phyloP scores from a whole-genome alignment of 73 alveolate species.

The Tetrahymena borealis region DNA sequence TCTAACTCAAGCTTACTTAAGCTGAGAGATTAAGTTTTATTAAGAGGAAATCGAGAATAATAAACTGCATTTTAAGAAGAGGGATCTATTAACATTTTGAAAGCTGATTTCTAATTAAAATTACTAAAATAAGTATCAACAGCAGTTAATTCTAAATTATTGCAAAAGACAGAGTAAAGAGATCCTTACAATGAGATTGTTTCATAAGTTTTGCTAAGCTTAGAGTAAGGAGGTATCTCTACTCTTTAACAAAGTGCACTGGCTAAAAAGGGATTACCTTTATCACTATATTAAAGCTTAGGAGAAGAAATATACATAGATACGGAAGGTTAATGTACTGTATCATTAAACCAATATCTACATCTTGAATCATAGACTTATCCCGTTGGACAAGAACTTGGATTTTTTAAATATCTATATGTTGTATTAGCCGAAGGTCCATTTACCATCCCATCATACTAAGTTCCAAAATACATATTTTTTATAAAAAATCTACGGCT shows the following conservation, averaged over 20 bases:
- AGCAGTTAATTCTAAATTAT: background rate
- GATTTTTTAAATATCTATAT: background rate
- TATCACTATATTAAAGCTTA: background rate
- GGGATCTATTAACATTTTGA: background rate
- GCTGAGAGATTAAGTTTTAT: background rate
- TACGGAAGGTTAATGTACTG: background rate
- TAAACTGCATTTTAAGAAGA: background rate
- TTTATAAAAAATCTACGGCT: background rate
- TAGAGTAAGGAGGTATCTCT: background rate
- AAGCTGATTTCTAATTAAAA: background rate
- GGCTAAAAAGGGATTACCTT: background rate
- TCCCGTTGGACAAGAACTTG: background rate
- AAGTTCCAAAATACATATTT: background rate
- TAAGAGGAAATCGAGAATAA: background rate
- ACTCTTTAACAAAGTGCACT: background rate
- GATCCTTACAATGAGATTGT: background rate
- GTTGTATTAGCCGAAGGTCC: background rate
- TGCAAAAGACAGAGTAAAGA: background rate
- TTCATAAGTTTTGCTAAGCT: background rate
- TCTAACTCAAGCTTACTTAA: background rate
- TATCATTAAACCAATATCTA: background rate
- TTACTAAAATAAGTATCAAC: background rate
- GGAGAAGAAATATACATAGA: background rate
- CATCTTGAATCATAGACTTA: background rate
- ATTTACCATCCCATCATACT: background rate